phyloP scores from a whole-genome alignment of 2,329 filamentous ascomycete genomes.

The Claviceps spartinae region DNA sequence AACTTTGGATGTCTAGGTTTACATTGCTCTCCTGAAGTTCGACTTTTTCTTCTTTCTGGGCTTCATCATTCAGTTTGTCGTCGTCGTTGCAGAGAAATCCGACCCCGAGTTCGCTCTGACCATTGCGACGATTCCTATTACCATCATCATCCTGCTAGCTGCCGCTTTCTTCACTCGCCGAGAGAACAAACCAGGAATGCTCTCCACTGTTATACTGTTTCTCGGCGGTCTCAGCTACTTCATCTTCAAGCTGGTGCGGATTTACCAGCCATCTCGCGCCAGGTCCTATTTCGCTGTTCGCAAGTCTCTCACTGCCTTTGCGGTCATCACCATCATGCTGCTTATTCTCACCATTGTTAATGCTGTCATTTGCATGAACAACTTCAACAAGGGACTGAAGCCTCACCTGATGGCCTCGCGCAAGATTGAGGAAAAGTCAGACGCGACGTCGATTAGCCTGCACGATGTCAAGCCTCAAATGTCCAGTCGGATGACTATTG shows the following conservation, averaged over 20 bases:
- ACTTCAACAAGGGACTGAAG: constrained; percentile 84
- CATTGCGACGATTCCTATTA: constrained; percentile 78
- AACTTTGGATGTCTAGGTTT: constrained; percentile 49
- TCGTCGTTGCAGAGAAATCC: constrained; percentile 61
- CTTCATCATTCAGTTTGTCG: constrained; percentile 95
- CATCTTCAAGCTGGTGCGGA: constrained; percentile 93
- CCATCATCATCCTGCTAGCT: constrained; percentile 72
- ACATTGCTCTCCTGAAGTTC: constrained; percentile 94
- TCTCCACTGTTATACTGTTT: constrained; percentile 68
- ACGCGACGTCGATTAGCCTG: constrained; percentile 41
- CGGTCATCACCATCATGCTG: constrained; percentile 78
- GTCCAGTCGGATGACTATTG: constrained; percentile 47
- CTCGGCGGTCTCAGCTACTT: constrained; percentile 87
- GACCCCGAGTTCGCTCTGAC: constrained; percentile 75
- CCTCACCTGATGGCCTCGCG: constrained; percentile 55
- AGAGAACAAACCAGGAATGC: constrained; percentile 70
- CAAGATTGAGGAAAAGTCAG: constrained; percentile 39
- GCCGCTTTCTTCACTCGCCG: constrained; percentile 75
- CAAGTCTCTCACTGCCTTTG: constrained; percentile 82
- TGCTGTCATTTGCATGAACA: constrained; percentile 73
- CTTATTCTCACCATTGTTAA: constrained; percentile 82
- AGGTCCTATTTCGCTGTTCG: constrained; percentile 62
- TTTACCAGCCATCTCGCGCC: constrained; percentile 57
- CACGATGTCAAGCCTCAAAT: constrained; percentile 42
- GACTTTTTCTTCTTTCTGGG: constrained; percentile 99